These are phyloP conservation scores for Mucor mucedo DNA, from an alignment of 371 early-diverging fungal species.

Conservation along the genomic window DNA sequence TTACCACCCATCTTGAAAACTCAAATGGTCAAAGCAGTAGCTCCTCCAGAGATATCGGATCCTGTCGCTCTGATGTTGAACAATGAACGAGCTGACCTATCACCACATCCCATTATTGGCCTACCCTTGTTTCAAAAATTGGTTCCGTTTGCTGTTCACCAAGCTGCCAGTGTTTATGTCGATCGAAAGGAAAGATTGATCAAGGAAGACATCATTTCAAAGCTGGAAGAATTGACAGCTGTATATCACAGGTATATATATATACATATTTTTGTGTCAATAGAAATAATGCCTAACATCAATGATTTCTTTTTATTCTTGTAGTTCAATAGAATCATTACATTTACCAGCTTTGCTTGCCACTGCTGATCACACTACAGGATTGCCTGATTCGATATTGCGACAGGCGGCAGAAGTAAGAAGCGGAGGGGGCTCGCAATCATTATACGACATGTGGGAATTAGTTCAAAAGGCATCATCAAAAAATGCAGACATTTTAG, in stretches of 20 bases:
- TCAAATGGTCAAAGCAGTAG: slow-evolving; percentile 70
- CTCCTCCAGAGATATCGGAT: slow-evolving; percentile 43
- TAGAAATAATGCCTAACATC: background rate
- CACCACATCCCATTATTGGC: slow-evolving; percentile 61
- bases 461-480: slow-evolving; percentile 60
- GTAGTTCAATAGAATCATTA: slow-evolving; percentile 66
- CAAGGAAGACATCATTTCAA: slow-evolving; percentile 64
- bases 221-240: slow-evolving; percentile 67
- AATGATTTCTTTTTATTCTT: background rate
- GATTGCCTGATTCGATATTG: slow-evolving; percentile 72
- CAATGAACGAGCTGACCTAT: slow-evolving; percentile 27
- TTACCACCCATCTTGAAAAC: slow-evolving; percentile 68
- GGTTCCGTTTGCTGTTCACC: slow-evolving; percentile 90
- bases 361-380: slow-evolving; percentile 67
- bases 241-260: slow-evolving; percentile 49
- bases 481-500: slow-evolving; percentile 58
- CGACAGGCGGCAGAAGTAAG: slow-evolving; percentile 78
- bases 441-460: slow-evolving; percentile 66
- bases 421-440: slow-evolving; percentile 66
- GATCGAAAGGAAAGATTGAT: slow-evolving; percentile 79
- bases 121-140: slow-evolving; percentile 83
- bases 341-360: slow-evolving; percentile 76
- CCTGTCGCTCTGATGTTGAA: slow-evolving; percentile 56
- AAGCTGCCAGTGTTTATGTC: slow-evolving; percentile 84
- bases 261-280: background rate